phyloP scores from a whole-genome alignment of 495 filamentous ascomycete species.

The Melanomma pulvis-pyrius region DNA sequence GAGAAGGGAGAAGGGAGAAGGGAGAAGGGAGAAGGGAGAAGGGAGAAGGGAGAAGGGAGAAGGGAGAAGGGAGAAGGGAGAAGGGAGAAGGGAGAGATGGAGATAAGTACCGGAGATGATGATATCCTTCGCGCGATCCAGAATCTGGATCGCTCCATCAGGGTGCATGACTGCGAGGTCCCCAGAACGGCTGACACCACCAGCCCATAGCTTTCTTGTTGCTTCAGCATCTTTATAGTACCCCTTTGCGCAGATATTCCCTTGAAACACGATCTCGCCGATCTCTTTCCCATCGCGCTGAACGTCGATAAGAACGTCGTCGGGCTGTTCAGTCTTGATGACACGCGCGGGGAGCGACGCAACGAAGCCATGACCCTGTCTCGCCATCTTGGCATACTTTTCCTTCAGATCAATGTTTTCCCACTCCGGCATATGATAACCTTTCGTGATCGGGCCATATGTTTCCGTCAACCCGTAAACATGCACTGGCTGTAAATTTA shows the following conservation, averaged over 20 bases:
- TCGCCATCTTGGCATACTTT: slow-evolving; percentile 82
- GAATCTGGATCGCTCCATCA: slow-evolving; percentile 87
- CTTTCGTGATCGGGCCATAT: slow-evolving; percentile 94
- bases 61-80: not conserved
- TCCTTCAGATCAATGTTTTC: slow-evolving; percentile 68
- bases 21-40: slow-evolving; percentile 2
- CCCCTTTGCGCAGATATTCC: slow-evolving; percentile 89
- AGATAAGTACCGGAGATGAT: slow-evolving; percentile 83
- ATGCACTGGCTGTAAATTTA: slow-evolving; percentile 91
- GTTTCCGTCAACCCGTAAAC: slow-evolving; percentile 95
- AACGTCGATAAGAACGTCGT: slow-evolving; percentile 74
- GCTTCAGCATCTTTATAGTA: slow-evolving; percentile 92
- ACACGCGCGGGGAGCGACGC: slow-evolving; percentile 80
- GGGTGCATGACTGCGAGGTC: slow-evolving; percentile 91
- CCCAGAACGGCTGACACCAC: slow-evolving; percentile 84
- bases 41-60: slow-evolving; percentile 18
- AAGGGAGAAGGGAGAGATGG: slow-evolving; percentile 14
- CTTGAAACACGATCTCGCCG: slow-evolving; percentile 86
- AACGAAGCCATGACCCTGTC: slow-evolving; percentile 91
- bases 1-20: slow-evolving; percentile 8
- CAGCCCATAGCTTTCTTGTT: slow-evolving; percentile 82
- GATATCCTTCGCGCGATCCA: slow-evolving; percentile 95
- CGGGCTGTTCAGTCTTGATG: slow-evolving; percentile 73
- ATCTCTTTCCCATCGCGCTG: slow-evolving; percentile 81
- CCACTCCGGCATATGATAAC: slow-evolving; percentile 85